Percentiles rank a stretch among this genome's conserved stretches.
phyloP scores from a whole-genome alignment of 371 early-diverging fungal genomes.

The Amoeboaphelidium protococcarum region DNA sequence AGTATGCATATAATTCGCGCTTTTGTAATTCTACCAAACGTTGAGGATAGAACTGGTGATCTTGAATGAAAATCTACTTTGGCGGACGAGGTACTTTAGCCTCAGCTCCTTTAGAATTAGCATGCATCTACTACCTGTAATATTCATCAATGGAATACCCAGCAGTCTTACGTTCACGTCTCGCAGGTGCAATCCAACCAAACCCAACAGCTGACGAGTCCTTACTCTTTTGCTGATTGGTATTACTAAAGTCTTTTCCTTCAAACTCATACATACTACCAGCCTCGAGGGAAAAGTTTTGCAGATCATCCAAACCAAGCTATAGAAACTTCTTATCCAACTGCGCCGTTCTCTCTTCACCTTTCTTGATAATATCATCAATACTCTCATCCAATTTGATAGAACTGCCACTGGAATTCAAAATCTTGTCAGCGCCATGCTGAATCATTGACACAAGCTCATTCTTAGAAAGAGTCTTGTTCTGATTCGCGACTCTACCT shows the following conservation, averaged over 20 bases:
- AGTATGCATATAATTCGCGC: conserved; percentile 27
- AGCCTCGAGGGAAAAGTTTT: conserved; percentile 45
- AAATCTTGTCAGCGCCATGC: conserved; percentile 76
- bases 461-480: too few species aligned
- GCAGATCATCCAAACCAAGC: conserved; percentile 66
- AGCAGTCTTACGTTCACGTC: conserved; percentile 1
- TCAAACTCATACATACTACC: conserved; percentile 66
- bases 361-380: conserved; percentile 54
- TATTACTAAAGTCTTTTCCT: conserved; percentile 84
- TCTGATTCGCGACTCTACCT: too few species aligned
- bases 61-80: conserved; percentile 13
- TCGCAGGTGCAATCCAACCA: background rate
- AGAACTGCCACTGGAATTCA: conserved; percentile 22
- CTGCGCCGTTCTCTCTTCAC: conserved; percentile 73
- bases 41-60: conserved; percentile 79
- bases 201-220: background rate
- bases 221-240: conserved; percentile 2
- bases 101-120: background rate
- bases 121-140: background rate
- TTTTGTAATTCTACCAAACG: conserved; percentile 52
- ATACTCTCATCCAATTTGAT: conserved; percentile 40
- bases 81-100: background rate
- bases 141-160: conserved; percentile 1
- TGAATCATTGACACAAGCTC: conserved; percentile 85
- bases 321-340: conserved; percentile 60